A percentile compares a stretch with the other conserved stretches of the same genome.
Evolutionary conservation across 1,284 basidiomycete genomes (phyloP).

Genomic region (Dichomitus squalens): DNA sequence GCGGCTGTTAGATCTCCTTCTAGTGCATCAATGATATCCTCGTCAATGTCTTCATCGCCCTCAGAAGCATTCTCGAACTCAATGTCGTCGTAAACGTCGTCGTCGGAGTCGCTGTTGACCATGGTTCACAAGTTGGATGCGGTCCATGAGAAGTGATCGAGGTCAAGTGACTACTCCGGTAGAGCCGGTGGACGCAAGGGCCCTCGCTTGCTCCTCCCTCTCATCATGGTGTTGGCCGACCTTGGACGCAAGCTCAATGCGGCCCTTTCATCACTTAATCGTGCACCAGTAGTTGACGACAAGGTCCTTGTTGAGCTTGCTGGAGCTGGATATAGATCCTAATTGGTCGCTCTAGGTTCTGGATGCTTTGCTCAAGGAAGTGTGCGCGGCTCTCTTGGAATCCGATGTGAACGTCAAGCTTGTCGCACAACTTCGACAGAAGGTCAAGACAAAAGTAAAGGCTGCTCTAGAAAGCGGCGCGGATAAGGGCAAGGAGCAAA

Average conservation of each 20-base stretch:
- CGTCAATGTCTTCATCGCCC: slow-evolving; percentile 54
- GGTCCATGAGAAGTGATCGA: slow-evolving; percentile 14
- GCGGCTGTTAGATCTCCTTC: slow-evolving; percentile 55
- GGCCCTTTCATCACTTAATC: slow-evolving; percentile 89
- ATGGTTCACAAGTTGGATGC: slow-evolving; percentile 35
- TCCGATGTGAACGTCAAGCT: slow-evolving; percentile 99
- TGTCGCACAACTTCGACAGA: slow-evolving; percentile 84
- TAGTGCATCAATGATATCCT: slow-evolving; percentile 53
- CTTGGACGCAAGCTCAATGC: slow-evolving; percentile 93
- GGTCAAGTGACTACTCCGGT: slow-evolving; percentile 19
- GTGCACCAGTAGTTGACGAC: slow-evolving; percentile 86
- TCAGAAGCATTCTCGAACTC: slow-evolving; percentile 50
- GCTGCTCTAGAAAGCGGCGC: slow-evolving; percentile 69
- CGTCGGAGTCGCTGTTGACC: slow-evolving; percentile 64
- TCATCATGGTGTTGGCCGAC: slow-evolving; percentile 92
- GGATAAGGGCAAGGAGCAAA: slow-evolving; percentile 80
- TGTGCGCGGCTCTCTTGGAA: slow-evolving; percentile 92
- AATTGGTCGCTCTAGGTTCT: slow-evolving; percentile 64
- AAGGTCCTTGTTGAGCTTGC: slow-evolving; percentile 52
- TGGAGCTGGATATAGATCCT: slow-evolving; percentile 11
- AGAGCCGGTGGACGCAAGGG: slow-evolving; percentile 4
- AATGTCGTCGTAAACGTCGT: slow-evolving; percentile 56
- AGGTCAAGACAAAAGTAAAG: slow-evolving; percentile 89
- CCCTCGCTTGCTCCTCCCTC: slow-evolving; percentile 22
- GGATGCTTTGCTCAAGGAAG: slow-evolving; percentile 93